phyloP scores from a whole-genome alignment of 2,329 filamentous ascomycete species.

The Cladorrhinum sp. region DNA sequence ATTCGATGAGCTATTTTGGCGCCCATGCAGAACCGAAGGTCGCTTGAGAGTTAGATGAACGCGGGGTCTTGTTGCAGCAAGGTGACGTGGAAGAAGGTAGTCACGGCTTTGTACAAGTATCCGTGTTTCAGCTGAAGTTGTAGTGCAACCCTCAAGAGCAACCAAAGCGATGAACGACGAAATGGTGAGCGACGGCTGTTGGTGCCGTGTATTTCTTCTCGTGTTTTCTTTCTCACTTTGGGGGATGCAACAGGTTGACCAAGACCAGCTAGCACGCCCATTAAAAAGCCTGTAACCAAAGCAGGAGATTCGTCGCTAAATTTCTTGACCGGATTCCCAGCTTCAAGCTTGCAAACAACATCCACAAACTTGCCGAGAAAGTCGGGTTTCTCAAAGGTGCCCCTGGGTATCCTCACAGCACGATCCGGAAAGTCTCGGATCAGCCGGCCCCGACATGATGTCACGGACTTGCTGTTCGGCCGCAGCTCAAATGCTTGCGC shows the following conservation, averaged over 20 bases:
- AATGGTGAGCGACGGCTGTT: slow-evolving; percentile 1
- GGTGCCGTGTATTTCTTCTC: too few relatives aligned
- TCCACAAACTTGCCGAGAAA: too few relatives aligned
- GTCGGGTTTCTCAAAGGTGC: too few relatives aligned
- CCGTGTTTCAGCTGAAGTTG: slow-evolving; percentile 16
- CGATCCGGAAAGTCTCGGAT: slow-evolving; percentile 20
- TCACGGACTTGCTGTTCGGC: slow-evolving; percentile 19
- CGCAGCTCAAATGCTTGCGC: slow-evolving; percentile 23
- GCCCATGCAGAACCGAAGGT: slow-evolving; percentile 15
- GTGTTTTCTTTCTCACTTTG: too few relatives aligned
- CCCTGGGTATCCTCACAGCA: too few relatives aligned
- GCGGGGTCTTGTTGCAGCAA: too few relatives aligned
- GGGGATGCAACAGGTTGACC: too few relatives aligned
- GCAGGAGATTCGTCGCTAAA: too few relatives aligned
- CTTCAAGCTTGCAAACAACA: too few relatives aligned
- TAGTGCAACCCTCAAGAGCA: slow-evolving; percentile 21
- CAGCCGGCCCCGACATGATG: slow-evolving; percentile 17
- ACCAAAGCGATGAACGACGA: slow-evolving; percentile 19
- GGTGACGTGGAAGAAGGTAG: slow-evolving; percentile 13
- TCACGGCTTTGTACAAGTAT: slow-evolving; percentile 17
- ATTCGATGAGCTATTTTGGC: slow-evolving; percentile 20
- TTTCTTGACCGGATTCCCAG: too few relatives aligned
- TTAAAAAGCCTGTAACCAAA: too few relatives aligned
- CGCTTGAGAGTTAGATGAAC: slow-evolving; percentile 5
- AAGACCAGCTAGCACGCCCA: too few relatives aligned